Percentiles rank a stretch among this genome's conserved stretches.
Evolutionary conservation across 129 eudicot species (phyloP).

Genomic region (Flaveria robusta): DNA sequence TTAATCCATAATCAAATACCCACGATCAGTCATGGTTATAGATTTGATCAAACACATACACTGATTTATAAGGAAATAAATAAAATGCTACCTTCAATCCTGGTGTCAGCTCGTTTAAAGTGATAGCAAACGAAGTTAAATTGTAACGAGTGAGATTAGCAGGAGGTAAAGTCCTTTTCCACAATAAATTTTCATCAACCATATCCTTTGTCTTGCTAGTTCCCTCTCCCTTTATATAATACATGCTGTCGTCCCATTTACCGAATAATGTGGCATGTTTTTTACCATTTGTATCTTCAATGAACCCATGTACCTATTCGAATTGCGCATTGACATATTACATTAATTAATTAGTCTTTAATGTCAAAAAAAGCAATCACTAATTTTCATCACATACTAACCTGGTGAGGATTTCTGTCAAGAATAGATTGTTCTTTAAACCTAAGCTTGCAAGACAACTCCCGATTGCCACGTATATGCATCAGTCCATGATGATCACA

Average conservation of each 20-base stretch:
- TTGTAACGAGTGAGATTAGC: conserved; percentile 46
- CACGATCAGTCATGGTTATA: conserved; percentile 46
- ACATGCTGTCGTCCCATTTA: conserved; percentile 78
- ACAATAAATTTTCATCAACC: conserved; percentile 48
- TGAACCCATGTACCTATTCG: conserved; percentile 68
- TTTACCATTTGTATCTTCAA: conserved; percentile 43
- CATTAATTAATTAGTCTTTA: neutral
- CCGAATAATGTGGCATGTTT: conserved; percentile 45
- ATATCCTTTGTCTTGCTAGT: conserved; percentile 48
- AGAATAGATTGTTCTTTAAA: conserved; percentile 58
- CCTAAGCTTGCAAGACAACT: conserved; percentile 52
- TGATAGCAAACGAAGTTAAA: conserved; percentile 48
- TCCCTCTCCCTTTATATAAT: conserved; percentile 59
- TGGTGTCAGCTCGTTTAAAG: conserved; percentile 47
- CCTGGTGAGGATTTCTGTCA: conserved; percentile 59
- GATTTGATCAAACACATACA: conserved; percentile 15
- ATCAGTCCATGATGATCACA: conserved; percentile 67
- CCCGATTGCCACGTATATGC: conserved; percentile 47
- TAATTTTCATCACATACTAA: conserved; percentile 17
- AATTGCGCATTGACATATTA: neutral
- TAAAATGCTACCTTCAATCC: conserved; percentile 57
- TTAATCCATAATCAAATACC: conserved; percentile 46
- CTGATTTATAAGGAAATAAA: neutral
- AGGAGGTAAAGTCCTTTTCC: conserved; percentile 63
- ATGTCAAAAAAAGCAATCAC: conserved; percentile 12